Evolutionary conservation across 805 yeast genomes (phyloP), one percentile per base, ranked within the genome.

Genomic region (Candida awuae): DNA sequence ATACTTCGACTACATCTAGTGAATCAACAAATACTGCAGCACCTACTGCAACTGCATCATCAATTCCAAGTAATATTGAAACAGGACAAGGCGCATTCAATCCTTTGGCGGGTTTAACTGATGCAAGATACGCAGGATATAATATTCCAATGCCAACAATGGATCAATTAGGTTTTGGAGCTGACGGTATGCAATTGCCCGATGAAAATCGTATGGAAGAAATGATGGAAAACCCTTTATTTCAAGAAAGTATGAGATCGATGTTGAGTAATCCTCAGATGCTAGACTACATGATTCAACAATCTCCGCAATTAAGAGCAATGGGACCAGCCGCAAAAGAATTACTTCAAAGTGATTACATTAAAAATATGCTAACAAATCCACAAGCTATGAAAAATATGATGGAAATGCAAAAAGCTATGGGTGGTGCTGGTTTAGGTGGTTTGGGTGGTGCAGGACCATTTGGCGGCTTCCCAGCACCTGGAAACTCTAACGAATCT

Each of bases 121-220:
- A 95, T 35, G 97, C 97, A 2, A 75, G 97, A 39, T 92, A 87
- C 55, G 97, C 97, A 3, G 98, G 98, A 1, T 79, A 77, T 51
- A 64, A 67, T 35, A 73, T 87, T 7, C 88, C 86, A 52, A 68
- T 92, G 61, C 97, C 98, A 5, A 71, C 84, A 3, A 73, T 85
- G 82, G 62, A 58, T 41, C 52, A 54, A 16, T 41, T 58, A 18
- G 62, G 62, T 13, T 87, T 90, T 65, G 96, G 96, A 1, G 88
- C 95, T 20, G 97, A 88, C 59, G 97, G 97, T 14, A 75, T 82
- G 84, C 75, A 73, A 33, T 64, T 80, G 51, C 88, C 94, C 10
- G 78, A 76, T 50, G 82, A 84, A 34, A 88, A 81, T 36, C 87
- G 84, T 45, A 56, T 90, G 61, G 66, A 75, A 26, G 67, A 70